Evolutionary conservation across 225 moss, liverwort and hornwort species (phyloP), one percentile per base, ranked within the genome.

Genomic region (Anthoceros angustus): DNA sequence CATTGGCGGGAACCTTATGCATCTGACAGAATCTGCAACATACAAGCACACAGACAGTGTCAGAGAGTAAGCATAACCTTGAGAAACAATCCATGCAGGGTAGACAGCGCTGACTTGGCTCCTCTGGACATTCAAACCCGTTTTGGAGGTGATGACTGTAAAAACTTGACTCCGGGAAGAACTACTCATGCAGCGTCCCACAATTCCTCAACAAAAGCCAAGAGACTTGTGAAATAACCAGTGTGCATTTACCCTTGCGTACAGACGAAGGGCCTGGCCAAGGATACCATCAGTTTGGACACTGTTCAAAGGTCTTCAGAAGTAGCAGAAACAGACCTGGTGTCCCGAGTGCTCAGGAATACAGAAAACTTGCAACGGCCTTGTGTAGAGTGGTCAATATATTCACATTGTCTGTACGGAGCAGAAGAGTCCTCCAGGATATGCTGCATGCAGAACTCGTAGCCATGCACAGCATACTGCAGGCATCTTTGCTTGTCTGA

Each of bases 351-450:
- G 66, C 79, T 83, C 70, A 86, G 75, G 65, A 81, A 84, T 46
- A 94, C 94, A 55, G 90, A 90, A 66, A 94, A 94, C 65, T 74
- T 60, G 70, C 94, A 94, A 42, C 80, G 81, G 43, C 86, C 90
- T 76, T 71, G 48, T 65, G 80, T 75, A 45, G 80, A 74, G 32
- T 70, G 42, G 68, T 90, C 90, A 63, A 78, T 41, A 41, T 81
- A 88, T 39, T 90, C 88, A 71, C 94, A 94, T 72, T 86, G 88
- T 79, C 83, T 94, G 71, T 94, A 94, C 39, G 90, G 90, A 1
- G 93, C 86, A 46, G 66, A 67, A 26, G 76, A 67, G 71, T 94
- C 94, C 82, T 94, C 90, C 73, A 94, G 69, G 55, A 94, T 86
- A 72, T 94, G 94, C 80, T 84, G 83, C 10, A 94, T 77, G 71